Conservation (phyloP, 2,329 filamentous ascomycete genomes). For the Dactylellina parvicollis region DNA sequence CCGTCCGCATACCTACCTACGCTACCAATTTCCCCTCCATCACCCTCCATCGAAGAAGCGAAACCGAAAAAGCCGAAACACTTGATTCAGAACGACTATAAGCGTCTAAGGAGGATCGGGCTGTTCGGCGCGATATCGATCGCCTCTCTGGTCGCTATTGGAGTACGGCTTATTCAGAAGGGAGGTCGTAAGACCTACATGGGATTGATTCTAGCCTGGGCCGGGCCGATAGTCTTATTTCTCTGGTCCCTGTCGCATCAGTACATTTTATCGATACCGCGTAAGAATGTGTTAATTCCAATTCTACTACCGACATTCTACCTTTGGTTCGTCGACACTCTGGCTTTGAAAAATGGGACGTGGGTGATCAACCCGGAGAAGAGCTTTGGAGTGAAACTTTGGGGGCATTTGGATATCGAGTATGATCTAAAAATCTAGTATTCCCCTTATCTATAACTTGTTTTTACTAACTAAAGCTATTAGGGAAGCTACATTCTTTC, state of each 20-base stretch:
- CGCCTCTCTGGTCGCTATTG: constrained; percentile 12
- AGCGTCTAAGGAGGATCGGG: constrained; percentile 6
- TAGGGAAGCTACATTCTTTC: constrained; percentile 76
- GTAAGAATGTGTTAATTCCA: constrained; percentile 68
- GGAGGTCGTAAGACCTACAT: constrained; percentile 71
- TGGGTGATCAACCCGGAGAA: constrained; percentile 76
- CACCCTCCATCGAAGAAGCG: constrained; percentile 58
- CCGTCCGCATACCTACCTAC: constrained; percentile 66
- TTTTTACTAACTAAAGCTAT: constrained; percentile 44
- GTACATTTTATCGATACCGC: constrained; percentile 71
- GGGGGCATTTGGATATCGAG: constrained; percentile 75
- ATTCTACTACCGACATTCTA: constrained; percentile 74
- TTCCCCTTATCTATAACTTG: neutral
- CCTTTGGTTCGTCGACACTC: constrained; percentile 76
- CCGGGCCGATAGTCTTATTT: constrained; percentile 72
- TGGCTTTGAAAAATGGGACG: constrained; percentile 73
- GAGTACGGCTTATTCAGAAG: constrained; percentile 61
- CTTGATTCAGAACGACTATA: constrained; percentile 27
- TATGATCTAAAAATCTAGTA: constrained; percentile 53
- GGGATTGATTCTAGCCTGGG: constrained; percentile 76
- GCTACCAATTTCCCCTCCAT: constrained; percentile 59
- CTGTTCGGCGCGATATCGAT: constrained; percentile 18
- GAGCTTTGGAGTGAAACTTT: constrained; percentile 72
- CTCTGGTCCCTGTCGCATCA: constrained; percentile 73
- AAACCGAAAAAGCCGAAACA: constrained; percentile 61